A percentile compares a stretch with the other conserved stretches of the same genome.
Conservation (phyloP, 768 basidiomycete genomes). For the Asterophora parasitica region DNA sequence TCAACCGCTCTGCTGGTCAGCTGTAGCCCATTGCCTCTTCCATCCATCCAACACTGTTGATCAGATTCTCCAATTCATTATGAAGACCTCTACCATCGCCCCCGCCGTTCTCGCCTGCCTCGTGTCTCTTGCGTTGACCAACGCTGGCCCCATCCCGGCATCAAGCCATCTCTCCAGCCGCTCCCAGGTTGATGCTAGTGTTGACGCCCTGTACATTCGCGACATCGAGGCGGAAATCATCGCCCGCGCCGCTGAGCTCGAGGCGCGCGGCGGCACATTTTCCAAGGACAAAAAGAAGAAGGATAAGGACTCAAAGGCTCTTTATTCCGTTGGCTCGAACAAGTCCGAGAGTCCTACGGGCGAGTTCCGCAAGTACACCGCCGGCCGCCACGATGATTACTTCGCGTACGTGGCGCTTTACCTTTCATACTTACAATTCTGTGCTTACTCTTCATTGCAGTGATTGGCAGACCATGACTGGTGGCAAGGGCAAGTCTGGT, state of each 20-base stretch:
- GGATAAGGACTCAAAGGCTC: background rate
- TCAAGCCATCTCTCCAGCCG: background rate
- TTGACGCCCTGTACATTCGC: conserved; percentile 6
- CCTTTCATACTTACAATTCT: background rate
- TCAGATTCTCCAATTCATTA: background rate
- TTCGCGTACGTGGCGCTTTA: conserved; percentile 3
- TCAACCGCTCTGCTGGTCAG: background rate
- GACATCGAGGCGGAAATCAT: conserved; percentile 8
- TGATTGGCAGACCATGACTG: conserved; percentile 7
- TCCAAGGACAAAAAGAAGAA: conserved; percentile 6
- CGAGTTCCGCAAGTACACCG: conserved; percentile 1
- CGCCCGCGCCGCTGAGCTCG: too few species aligned
- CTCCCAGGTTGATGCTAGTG: background rate
- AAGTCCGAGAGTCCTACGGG: background rate
- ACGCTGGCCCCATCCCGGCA: conserved; percentile 2
- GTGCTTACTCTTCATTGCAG: background rate
- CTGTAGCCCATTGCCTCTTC: conserved; percentile 2
- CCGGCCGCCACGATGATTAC: background rate
- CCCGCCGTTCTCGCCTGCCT: conserved; percentile 10
- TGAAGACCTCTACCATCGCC: conserved; percentile 6
- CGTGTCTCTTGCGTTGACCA: background rate
- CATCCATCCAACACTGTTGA: too few species aligned
- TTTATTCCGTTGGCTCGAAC: background rate
- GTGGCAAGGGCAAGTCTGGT: conserved; percentile 4
- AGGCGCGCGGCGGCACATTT: background rate